A percentile compares a stretch with the other conserved stretches of the same genome.
These are phyloP conservation scores for Eucalyptus dawsonii DNA, from an alignment of 345 rosid species.

Conservation along the genomic window DNA sequence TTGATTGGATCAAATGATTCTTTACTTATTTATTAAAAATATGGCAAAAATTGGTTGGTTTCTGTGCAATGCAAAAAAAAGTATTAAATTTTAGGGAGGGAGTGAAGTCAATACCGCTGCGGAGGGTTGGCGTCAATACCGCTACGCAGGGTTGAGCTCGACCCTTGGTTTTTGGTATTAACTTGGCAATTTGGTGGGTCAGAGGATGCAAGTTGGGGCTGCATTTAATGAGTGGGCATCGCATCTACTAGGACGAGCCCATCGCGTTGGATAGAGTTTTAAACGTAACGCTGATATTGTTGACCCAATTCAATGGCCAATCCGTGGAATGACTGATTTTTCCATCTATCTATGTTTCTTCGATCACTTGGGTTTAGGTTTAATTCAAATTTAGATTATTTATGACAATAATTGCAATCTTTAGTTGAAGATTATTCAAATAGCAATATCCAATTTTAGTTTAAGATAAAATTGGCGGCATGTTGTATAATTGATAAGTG, in stretches of 20 bases:
- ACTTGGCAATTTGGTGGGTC: neutral
- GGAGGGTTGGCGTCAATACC: neutral
- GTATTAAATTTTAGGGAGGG: neutral
- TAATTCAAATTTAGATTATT: neutral
- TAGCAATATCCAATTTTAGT: neutral
- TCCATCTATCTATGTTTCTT: neutral
- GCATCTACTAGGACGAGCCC: neutral
- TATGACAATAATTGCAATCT: neutral
- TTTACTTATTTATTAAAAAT: neutral
- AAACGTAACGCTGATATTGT: neutral
- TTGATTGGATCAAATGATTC: neutral
- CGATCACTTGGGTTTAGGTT: neutral
- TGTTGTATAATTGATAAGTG: neutral
- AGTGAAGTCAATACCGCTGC: neutral
- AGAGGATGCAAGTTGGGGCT: neutral
- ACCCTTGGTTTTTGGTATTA: neutral
- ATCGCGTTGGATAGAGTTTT: neutral
- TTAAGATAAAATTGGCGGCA: neutral
- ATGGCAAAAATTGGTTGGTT: neutral
- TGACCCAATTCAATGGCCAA: neutral
- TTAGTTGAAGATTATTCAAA: neutral
- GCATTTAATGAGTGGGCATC: neutral
- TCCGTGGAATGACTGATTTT: neutral
- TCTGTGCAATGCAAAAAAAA: neutral
- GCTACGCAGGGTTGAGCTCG: neutral